Percentiles rank a stretch among this genome's conserved stretches.
Conservation (phyloP, 1,139 yeast genomes). For the Pneumocystis sp. region DNA sequence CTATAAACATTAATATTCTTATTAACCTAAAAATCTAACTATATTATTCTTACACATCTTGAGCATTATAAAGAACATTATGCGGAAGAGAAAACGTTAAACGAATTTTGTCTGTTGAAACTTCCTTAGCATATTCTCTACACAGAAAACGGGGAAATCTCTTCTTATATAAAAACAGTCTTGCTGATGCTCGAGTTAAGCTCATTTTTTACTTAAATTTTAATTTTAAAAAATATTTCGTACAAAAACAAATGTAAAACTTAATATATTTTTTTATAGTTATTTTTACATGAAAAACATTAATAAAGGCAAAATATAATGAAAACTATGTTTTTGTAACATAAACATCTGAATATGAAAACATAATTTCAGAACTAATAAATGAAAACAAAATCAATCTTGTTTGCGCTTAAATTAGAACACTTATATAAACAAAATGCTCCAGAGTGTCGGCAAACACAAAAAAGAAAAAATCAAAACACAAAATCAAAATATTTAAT, state of each 20-base stretch:
- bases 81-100: constrained; percentile 86
- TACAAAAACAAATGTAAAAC: neutral
- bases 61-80: constrained; percentile 14
- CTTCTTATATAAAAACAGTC: constrained; percentile 39
- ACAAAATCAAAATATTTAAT: neutral
- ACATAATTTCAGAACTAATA: constrained; percentile 16
- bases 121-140: constrained; percentile 77
- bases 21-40: neutral
- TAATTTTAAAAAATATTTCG: constrained; percentile 6
- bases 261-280: neutral
- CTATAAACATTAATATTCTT: constrained; percentile 23
- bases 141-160: constrained; percentile 41
- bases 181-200: constrained; percentile 9
- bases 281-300: constrained; percentile 7
- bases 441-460: constrained; percentile 96
- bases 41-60: constrained; percentile 8
- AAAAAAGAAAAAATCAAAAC: neutral
- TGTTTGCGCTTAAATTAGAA: constrained; percentile 96
- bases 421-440: constrained; percentile 49
- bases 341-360: constrained; percentile 6
- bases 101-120: constrained; percentile 61
- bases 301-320: neutral
- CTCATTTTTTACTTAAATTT: constrained; percentile 9
- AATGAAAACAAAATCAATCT: constrained; percentile 34
- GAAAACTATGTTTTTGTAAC: constrained; percentile 12